A percentile compares a stretch with the other conserved stretches of the same genome.
Conservation (phyloP, 305 asterid species). For the Fraxinus floribunda region DNA sequence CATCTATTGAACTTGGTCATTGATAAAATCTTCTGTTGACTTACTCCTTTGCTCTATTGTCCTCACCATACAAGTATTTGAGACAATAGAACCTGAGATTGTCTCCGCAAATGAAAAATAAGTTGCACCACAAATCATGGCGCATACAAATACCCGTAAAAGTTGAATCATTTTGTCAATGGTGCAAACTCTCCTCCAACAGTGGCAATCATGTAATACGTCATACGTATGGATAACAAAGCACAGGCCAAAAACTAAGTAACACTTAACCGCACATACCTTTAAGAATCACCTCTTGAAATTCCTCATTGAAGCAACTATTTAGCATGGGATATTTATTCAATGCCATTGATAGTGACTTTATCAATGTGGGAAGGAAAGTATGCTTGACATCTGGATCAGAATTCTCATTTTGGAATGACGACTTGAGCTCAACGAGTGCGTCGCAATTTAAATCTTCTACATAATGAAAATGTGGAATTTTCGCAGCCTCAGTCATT, state of each 20-base stretch:
- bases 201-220: neutral
- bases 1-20: neutral
- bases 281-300: slow-evolving; percentile 73
- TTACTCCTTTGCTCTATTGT: neutral
- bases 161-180: neutral
- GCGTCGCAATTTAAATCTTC: slow-evolving; percentile 85
- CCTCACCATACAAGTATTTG: neutral
- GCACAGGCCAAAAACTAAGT: neutral
- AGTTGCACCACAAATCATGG: neutral
- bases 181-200: neutral
- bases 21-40: neutral
- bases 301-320: slow-evolving; percentile 74
- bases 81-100: neutral
- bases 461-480: slow-evolving; percentile 90
- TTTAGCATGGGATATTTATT: slow-evolving; percentile 71
- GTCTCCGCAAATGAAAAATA: neutral
- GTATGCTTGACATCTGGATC: slow-evolving; percentile 74
- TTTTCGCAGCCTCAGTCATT: slow-evolving; percentile 80
- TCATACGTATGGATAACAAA: neutral
- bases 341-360: slow-evolving; percentile 82
- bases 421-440: slow-evolving; percentile 66
- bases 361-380: slow-evolving; percentile 75
- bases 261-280: slow-evolving; percentile 39
- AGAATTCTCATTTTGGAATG: slow-evolving; percentile 67
- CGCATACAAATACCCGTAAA: neutral